Evolutionary conservation across 371 early-diverging fungal genomes (phyloP).

Genomic region (Mortierella polycephala): DNA sequence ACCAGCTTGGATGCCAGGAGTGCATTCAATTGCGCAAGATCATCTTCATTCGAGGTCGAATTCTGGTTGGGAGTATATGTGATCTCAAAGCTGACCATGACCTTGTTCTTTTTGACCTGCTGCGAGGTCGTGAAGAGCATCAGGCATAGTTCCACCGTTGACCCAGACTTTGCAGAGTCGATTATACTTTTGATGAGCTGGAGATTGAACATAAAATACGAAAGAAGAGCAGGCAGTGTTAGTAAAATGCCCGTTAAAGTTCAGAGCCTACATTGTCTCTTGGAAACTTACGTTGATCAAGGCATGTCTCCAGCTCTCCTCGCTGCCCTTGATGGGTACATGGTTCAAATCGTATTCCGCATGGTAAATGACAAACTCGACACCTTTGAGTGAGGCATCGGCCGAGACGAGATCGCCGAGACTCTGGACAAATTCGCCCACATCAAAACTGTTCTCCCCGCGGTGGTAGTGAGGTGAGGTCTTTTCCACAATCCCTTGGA

Average conservation of each 20-base stretch:
- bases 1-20: slow-evolving; percentile 65
- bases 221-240: not conserved
- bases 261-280: no score
- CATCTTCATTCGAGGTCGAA: slow-evolving; percentile 40
- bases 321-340: slow-evolving; percentile 67
- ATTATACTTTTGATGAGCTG: slow-evolving; percentile 69
- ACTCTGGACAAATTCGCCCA: slow-evolving; percentile 69
- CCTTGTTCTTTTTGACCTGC: slow-evolving; percentile 37
- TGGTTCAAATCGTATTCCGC: slow-evolving; percentile 64
- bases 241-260: no score
- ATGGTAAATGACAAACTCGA: slow-evolving; percentile 72
- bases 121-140: slow-evolving; percentile 39
- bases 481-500: slow-evolving; percentile 53
- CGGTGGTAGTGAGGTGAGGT: slow-evolving; percentile 53
- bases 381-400: slow-evolving; percentile 64
- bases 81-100: slow-evolving; percentile 62
- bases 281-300: slow-evolving; percentile 63
- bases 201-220: not conserved
- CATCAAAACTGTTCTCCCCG: slow-evolving; percentile 63
- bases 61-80: slow-evolving; percentile 59
- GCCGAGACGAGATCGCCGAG: slow-evolving; percentile 74
- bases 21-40: slow-evolving; percentile 54
- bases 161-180: slow-evolving; percentile 65
- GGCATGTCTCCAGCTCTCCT: slow-evolving; percentile 66
- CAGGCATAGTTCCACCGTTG: slow-evolving; percentile 70